Evolutionary conservation across 768 basidiomycete genomes (phyloP).

Genomic region (Kwoniella shandongensis): DNA sequence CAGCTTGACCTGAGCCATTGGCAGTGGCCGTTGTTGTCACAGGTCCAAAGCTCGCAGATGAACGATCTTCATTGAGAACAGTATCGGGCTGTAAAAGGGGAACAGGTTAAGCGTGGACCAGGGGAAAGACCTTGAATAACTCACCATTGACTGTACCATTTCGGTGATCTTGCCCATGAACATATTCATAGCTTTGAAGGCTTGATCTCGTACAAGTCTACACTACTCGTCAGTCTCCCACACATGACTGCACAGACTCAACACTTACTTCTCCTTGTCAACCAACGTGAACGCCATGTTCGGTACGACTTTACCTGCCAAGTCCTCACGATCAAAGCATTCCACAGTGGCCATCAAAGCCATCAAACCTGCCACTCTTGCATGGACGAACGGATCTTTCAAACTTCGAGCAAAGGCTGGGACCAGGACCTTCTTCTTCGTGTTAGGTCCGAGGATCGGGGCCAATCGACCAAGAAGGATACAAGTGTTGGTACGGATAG

Average conservation of each 20-base stretch:
- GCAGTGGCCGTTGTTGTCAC: slow-evolving; percentile 47
- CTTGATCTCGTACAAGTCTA: slow-evolving; percentile 91
- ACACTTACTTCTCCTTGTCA: slow-evolving; percentile 85
- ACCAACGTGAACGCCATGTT: slow-evolving; percentile 74
- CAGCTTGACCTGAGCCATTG: slow-evolving; percentile 52
- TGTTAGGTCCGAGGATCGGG: slow-evolving; percentile 77
- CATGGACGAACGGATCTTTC: slow-evolving; percentile 88
- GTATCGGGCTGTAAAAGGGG: slow-evolving; percentile 61
- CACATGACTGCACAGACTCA: neutral
- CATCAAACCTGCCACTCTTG: slow-evolving; percentile 90
- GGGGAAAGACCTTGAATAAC: slow-evolving; percentile 21
- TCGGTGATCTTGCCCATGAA: slow-evolving; percentile 80
- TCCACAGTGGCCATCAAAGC: slow-evolving; percentile 92
- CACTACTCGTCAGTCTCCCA: neutral
- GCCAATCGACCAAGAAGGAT: slow-evolving; percentile 91
- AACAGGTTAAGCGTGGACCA: neutral
- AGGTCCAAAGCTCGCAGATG: slow-evolving; percentile 41
- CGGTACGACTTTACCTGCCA: slow-evolving; percentile 86
- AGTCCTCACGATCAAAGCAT: slow-evolving; percentile 80
- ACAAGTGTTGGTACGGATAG: slow-evolving; percentile 95
- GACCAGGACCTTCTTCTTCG: slow-evolving; percentile 93
- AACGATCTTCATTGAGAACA: slow-evolving; percentile 51
- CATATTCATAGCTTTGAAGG: slow-evolving; percentile 86
- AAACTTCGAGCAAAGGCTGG: slow-evolving; percentile 88
- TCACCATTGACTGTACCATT: slow-evolving; percentile 79